Conservation (phyloP, 495 filamentous ascomycete genomes). For the Xylaria flabelliformis region DNA sequence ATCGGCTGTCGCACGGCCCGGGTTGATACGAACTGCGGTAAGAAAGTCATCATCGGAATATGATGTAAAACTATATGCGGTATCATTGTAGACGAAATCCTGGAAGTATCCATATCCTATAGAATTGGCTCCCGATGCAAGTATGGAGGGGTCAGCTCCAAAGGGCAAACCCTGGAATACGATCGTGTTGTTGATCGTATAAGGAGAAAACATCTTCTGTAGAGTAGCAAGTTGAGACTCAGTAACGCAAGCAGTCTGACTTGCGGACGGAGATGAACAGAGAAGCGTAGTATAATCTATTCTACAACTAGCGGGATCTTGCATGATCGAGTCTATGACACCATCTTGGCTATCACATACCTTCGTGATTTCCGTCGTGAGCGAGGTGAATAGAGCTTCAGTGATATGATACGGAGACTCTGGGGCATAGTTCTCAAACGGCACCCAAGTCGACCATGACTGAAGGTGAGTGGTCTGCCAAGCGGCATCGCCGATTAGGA, state of each 20-base stretch:
- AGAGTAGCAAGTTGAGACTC: slow-evolving; percentile 46
- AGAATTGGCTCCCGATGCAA: slow-evolving; percentile 7
- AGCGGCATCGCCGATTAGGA: slow-evolving; percentile 61
- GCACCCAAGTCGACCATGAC: slow-evolving; percentile 48
- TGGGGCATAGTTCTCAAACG: slow-evolving; percentile 41
- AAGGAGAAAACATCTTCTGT: slow-evolving; percentile 55
- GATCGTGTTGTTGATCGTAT: slow-evolving; percentile 28
- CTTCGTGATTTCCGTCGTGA: slow-evolving; percentile 61
- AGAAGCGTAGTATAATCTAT: slow-evolving; percentile 59
- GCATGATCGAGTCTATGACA: slow-evolving; percentile 64
- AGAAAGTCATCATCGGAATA: slow-evolving; percentile 40
- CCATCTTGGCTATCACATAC: slow-evolving; percentile 71
- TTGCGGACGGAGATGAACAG: slow-evolving; percentile 45
- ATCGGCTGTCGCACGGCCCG: slow-evolving; percentile 38
- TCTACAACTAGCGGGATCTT: slow-evolving; percentile 61
- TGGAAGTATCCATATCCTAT: slow-evolving; percentile 44
- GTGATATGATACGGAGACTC: slow-evolving; percentile 56
- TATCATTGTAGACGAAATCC: slow-evolving; percentile 49
- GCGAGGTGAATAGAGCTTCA: slow-evolving; percentile 51
- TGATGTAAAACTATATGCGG: slow-evolving; percentile 41
- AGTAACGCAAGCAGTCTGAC: slow-evolving; percentile 57
- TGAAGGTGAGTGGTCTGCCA: slow-evolving; percentile 53
- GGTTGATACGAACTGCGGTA: not conserved
- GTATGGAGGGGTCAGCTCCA: slow-evolving; percentile 13
- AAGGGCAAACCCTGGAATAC: slow-evolving; percentile 3